These are phyloP conservation scores for Monosporozyma siamensis DNA, from an alignment of 805 yeast species.

Conservation along the genomic window DNA sequence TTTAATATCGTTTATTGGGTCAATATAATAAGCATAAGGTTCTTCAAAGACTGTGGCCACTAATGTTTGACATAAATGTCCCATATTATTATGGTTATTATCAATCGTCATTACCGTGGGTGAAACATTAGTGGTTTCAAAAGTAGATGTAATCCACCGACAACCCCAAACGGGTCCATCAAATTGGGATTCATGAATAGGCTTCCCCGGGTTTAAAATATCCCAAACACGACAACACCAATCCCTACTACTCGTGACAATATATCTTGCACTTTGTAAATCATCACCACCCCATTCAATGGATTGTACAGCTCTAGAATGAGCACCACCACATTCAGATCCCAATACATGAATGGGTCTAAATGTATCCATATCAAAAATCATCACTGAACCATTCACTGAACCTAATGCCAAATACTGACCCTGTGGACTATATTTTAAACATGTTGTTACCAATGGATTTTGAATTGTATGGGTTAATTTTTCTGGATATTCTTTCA, in stretches of 20 bases:
- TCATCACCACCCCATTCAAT: constrained; percentile 49
- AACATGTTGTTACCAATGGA: constrained; percentile 56
- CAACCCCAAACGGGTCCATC: constrained; percentile 66
- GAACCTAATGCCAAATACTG: constrained; percentile 81
- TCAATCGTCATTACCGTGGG: too few relatives aligned
- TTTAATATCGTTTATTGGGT: constrained; percentile 2
- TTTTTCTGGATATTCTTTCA: constrained; percentile 85
- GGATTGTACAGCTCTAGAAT: constrained; percentile 64
- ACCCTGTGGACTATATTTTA: constrained; percentile 64
- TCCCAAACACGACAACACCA: constrained; percentile 84
- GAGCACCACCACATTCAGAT: constrained; percentile 45
- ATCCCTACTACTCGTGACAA: constrained; percentile 68
- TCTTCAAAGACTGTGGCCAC: constrained; percentile 61
- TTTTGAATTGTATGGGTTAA: constrained; percentile 56
- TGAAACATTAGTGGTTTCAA: too few relatives aligned
- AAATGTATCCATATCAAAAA: constrained; percentile 63
- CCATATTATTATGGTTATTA: too few relatives aligned
- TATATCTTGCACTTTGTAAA: constrained; percentile 41
- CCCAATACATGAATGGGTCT: constrained; percentile 31
- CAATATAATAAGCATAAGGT: constrained; percentile 33
- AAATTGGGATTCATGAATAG: constrained; percentile 38
- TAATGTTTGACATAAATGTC: constrained; percentile 1
- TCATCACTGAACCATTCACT: constrained; percentile 60
- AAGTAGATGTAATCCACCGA: constrained; percentile 22
- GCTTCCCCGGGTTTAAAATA: constrained; percentile 35